Base-by-base conservation (phyloP, 2,329 filamentous ascomycete genomes). In the Akanthomyces lecanii region DNA sequence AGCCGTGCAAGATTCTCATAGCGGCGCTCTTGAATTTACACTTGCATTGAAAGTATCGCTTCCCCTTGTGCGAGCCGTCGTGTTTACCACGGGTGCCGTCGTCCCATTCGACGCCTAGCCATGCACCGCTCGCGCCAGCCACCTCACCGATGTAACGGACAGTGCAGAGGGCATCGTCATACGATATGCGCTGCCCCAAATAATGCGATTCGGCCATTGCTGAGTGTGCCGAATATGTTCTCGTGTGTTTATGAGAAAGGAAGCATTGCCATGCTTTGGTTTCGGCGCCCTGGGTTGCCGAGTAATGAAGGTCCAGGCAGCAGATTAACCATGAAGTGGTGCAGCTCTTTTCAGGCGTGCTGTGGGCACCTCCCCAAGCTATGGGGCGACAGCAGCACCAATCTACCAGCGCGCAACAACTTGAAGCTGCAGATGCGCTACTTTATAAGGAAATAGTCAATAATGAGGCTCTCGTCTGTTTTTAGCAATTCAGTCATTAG, bases 51-150 rank as follows among this genome's bases (percentile, higher is more conserved):
- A 98, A 98, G 73, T 97, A 97, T 65, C 85, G 86, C 65, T 84
- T 81, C 64, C 89, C 91, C 66, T 89, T 87, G 76, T 96, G 87
- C 65, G 89, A 87, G 64, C 95, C 95, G 71, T 94, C 85, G 76
- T 99, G 93, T 79, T 97, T 98, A 65, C 95, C 95, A 70, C 93
- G 84, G 44, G 81, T 82, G 63, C 87, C 79, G 74, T 97, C 91
- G 76, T 98, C 94, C 95, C 95, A 99, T 82, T 99, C 95, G 54
- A 98, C 91, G 53, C 95, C 95, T 40, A 98, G 83, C 93, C 94
- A 98, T 66, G 83, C 80, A 55, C 92, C 91, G 50, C 84, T 81
- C 10, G 92, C 93, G 68, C 89, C 90, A 57, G 85, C 81, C 8
- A 98, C 89, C 40, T 83, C 75, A 51, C 95, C 95, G 65, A 90